These are phyloP conservation scores for Trichoderma sp. DNA, from an alignment of 2,329 filamentous ascomycete species.

Conservation along the genomic window DNA sequence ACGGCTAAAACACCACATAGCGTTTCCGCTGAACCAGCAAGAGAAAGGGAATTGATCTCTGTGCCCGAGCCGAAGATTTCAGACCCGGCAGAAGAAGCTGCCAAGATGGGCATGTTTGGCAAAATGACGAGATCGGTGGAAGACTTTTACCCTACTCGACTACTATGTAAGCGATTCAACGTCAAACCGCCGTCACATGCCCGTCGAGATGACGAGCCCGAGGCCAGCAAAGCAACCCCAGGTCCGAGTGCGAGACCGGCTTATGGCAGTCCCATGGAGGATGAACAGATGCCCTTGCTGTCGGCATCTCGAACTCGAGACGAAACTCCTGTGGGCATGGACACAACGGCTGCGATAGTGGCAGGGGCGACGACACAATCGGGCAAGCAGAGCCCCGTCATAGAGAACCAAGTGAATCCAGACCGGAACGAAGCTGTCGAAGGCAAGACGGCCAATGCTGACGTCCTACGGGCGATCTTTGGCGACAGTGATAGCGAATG, in stretches of 20 bases:
- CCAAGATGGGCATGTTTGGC: constrained; percentile 89
- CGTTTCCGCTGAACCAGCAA: constrained; percentile 24
- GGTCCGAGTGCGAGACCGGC: neutral
- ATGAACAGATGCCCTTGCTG: neutral
- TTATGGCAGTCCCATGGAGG: constrained; percentile 4
- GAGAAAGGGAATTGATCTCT: constrained; percentile 28
- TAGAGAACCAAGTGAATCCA: constrained; percentile 54
- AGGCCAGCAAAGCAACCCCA: constrained; percentile 20
- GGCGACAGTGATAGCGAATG: constrained; percentile 75
- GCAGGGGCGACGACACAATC: neutral
- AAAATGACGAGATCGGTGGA: constrained; percentile 71
- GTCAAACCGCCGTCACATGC: constrained; percentile 74
- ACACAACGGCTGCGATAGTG: neutral
- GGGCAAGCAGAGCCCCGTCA: neutral
- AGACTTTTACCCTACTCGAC: constrained; percentile 74
- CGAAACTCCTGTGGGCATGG: neutral
- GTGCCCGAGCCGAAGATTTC: constrained; percentile 34
- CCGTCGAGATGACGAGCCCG: constrained; percentile 47
- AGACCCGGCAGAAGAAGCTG: constrained; percentile 82
- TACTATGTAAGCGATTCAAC: constrained; percentile 94
- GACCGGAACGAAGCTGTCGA: constrained; percentile 69
- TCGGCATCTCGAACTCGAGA: neutral
- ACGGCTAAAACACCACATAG: constrained; percentile 54
- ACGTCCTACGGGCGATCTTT: constrained; percentile 90
- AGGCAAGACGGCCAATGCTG: constrained; percentile 69